phyloP scores from a whole-genome alignment of 192 early-diverging fungal genomes.

The Backusella mclennaniae region DNA sequence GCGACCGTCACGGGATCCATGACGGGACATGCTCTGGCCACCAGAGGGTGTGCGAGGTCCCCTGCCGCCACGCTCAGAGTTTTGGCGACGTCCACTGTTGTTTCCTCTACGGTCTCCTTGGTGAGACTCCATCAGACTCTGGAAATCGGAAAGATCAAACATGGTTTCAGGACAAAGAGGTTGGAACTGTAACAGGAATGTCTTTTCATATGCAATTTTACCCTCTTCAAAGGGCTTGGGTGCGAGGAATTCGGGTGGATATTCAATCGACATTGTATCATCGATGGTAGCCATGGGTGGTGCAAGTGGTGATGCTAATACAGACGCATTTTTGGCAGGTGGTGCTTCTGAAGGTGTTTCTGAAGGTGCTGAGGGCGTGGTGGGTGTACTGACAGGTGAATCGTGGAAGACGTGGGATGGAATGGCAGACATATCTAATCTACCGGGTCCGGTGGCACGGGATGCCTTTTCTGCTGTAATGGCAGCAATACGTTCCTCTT shows the following conservation, averaged over 20 bases:
- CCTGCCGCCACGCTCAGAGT: conserved; percentile 23
- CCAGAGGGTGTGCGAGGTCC: conserved; percentile 29
- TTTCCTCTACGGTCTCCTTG: conserved; percentile 27
- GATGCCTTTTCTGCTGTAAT: conserved; percentile 27
- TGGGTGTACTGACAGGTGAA: conserved; percentile 40
- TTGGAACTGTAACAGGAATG: conserved; percentile 81
- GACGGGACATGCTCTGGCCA: conserved; percentile 37
- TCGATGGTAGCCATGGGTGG: conserved; percentile 43
- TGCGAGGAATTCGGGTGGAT: conserved; percentile 52
- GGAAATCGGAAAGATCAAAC: conserved; percentile 48
- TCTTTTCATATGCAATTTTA: conserved; percentile 67
- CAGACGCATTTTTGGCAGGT: conserved; percentile 40
- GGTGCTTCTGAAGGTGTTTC: conserved; percentile 46
- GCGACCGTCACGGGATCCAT: conserved; percentile 33
- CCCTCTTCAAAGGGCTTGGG: conserved; percentile 50
- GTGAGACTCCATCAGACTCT: conserved; percentile 46
- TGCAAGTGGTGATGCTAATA: conserved; percentile 34
- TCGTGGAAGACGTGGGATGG: conserved; percentile 43
- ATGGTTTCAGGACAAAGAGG: conserved; percentile 62
- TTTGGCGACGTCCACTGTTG: conserved; percentile 27
- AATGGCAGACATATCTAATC: conserved; percentile 30
- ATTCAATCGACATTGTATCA: conserved; percentile 43
- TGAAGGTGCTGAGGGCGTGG: conserved; percentile 38
- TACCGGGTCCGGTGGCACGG: conserved; percentile 29
- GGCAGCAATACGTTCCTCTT: conserved; percentile 27